These are phyloP conservation scores for Bryopsis sp. DNA, from an alignment of 139 green algal genomes.

Conservation along the genomic window DNA sequence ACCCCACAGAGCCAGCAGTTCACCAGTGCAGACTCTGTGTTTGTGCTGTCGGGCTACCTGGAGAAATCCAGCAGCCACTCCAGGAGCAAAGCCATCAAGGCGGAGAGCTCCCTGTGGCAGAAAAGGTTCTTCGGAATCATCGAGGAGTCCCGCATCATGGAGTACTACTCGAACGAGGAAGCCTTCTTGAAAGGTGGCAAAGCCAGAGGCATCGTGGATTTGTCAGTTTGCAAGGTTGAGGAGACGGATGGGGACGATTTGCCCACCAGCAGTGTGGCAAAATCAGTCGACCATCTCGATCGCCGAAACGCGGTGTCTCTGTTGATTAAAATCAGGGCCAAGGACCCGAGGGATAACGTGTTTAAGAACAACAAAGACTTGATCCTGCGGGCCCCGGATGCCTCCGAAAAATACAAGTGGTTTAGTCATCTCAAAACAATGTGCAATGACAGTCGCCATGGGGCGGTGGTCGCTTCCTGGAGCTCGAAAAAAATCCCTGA, in stretches of 20 bases:
- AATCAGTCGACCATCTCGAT: constrained; percentile 11
- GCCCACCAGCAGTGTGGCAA: constrained; percentile 7
- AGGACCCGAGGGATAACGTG: constrained; percentile 5
- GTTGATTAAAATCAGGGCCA: constrained; percentile 8
- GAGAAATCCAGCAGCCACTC: constrained; percentile 13
- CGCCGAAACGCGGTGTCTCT: neutral
- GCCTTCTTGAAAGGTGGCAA: constrained; percentile 13
- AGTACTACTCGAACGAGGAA: constrained; percentile 16
- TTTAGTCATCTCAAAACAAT: constrained; percentile 8
- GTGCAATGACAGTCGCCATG: neutral
- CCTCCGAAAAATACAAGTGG: constrained; percentile 18
- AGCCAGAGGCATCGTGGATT: neutral
- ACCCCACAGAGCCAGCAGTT: neutral
- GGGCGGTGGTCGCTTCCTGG: constrained; percentile 1
- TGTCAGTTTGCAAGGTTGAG: neutral
- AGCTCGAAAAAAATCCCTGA: neutral
- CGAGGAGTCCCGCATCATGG: neutral
- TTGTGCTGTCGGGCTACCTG: constrained; percentile 12
- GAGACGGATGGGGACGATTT: constrained; percentile 13
- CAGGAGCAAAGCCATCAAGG: constrained; percentile 2
- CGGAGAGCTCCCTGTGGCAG: constrained; percentile 13
- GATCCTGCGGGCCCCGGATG: constrained; percentile 15
- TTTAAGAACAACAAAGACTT: constrained; percentile 20
- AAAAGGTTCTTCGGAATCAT: constrained; percentile 9
- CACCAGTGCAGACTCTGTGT: neutral